phyloP scores from a whole-genome alignment of 768 basidiomycete species.

The Cubamyces lactineus region DNA sequence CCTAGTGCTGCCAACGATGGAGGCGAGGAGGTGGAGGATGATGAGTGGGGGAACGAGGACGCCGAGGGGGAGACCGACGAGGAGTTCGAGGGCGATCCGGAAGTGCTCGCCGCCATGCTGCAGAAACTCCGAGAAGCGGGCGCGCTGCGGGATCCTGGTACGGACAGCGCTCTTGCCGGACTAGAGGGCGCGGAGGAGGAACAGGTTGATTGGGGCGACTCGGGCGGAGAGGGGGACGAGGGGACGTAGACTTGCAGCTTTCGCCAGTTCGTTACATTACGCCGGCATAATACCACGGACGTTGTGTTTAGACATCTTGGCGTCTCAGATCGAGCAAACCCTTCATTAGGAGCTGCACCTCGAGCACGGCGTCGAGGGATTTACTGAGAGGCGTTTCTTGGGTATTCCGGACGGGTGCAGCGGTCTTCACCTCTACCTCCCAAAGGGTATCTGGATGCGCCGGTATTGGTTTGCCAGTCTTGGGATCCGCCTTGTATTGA shows the following conservation, averaged over 20 bases:
- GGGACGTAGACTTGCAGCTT: neutral
- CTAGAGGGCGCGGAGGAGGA: conserved; percentile 43
- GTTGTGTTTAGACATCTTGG: conserved; percentile 56
- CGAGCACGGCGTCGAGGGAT: conserved; percentile 74
- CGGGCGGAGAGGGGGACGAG: conserved; percentile 34
- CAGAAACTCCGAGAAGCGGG: conserved; percentile 45
- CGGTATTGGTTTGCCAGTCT: conserved; percentile 73
- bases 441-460: conserved; percentile 82
- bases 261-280: neutral
- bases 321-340: conserved; percentile 78
- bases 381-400: conserved; percentile 75
- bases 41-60: conserved; percentile 41
- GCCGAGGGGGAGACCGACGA: conserved; percentile 36
- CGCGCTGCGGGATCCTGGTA: conserved; percentile 30
- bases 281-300: neutral
- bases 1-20: conserved; percentile 19
- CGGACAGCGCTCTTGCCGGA: conserved; percentile 19
- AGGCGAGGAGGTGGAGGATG: conserved; percentile 35
- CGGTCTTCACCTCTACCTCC: conserved; percentile 89
- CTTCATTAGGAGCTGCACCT: conserved; percentile 84
- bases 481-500: conserved; percentile 62
- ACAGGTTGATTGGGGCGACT: conserved; percentile 58
- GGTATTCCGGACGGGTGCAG: conserved; percentile 74
- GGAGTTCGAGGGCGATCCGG: conserved; percentile 38
- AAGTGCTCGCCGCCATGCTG: conserved; percentile 46